Evolutionary conservation across 176 grass and related monocot genomes (phyloP), one percentile per base, ranked within the genome.

Genomic region (Oryza rufipogon): DNA sequence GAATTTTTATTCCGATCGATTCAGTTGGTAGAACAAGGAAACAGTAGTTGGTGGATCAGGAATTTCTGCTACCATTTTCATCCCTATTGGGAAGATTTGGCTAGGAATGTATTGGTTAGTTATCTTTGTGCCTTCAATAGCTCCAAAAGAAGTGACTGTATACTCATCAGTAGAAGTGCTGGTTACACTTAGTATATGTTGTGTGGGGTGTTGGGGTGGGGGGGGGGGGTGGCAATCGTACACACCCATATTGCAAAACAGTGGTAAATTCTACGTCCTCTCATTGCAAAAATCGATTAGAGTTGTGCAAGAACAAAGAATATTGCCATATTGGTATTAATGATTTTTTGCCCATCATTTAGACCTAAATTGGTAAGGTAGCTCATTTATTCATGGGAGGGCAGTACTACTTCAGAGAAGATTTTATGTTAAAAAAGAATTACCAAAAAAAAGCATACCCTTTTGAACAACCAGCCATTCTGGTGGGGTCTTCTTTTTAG

Each of bases 391-490:
- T 28, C 4, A 17, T 64, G 25, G 10, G 34, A 73, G 39, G 52
- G 61, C 28, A 73, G n/a, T 10, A 19, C 15, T 36, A 32, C 36
- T 76, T 23, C 68, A 42, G n/a, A 41, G 20, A 69, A 5, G 61
- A 44, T 63, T 52, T 52, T 39, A 81, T 76, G 47, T 49, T 64
- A 36, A 38, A 38, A 38, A 6, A 41, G 20, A 88, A 78, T 64
- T 12, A 46, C 20, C 70, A 61, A 61, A 34, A 82, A 66, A 71
- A 32, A 66, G 25, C 51, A 64, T 93, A 90, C 91, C 83, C 39
- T 94, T 84, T 82, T 86, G n/a, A 87, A 80, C 15, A 87, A 33
- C 89, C 84, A 82, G n/a, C 80, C 80, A 85, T 91, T 89, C 52
- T 77, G 83, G 9, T 87, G 61, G 20, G 76, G 56, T 74, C 81